These are phyloP conservation scores for Acanthamoeba healyi DNA, from an alignment of 208 protist genomes.

Conservation along the genomic window DNA sequence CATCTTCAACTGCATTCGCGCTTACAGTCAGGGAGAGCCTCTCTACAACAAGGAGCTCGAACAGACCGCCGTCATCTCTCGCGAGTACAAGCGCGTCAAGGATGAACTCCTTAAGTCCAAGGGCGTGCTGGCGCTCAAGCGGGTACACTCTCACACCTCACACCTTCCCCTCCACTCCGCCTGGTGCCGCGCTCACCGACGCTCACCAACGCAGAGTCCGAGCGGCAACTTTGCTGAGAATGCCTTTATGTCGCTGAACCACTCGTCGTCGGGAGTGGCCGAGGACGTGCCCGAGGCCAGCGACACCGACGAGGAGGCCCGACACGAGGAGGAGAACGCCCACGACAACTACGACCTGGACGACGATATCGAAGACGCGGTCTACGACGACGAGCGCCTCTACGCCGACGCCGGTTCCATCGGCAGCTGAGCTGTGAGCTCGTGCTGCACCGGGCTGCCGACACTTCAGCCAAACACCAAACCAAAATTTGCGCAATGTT, in stretches of 20 bases:
- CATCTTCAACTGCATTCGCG: constrained; percentile 86
- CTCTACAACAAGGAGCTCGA: constrained; percentile 55
- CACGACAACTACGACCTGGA: constrained; percentile 16
- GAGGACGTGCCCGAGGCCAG: constrained; percentile 59
- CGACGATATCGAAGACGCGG: constrained; percentile 62
- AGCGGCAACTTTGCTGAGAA: constrained; percentile 25
- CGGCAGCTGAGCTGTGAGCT: constrained; percentile 62
- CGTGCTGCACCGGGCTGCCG: too few relatives aligned
- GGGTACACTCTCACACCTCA: background rate
- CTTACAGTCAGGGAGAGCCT: constrained; percentile 55
- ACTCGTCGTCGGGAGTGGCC: background rate
- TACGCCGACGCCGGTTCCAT: constrained; percentile 56
- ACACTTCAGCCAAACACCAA: background rate
- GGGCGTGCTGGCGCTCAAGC: constrained; percentile 52
- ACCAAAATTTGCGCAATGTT: too few relatives aligned
- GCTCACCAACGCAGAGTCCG: constrained; percentile 38
- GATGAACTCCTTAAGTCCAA: constrained; percentile 63
- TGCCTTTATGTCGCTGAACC: background rate
- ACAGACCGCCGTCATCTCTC: constrained; percentile 24
- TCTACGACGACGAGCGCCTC: constrained; percentile 64
- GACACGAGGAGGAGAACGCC: constrained; percentile 13
- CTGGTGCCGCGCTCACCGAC: too few relatives aligned
- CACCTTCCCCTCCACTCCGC: background rate
- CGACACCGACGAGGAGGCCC: constrained; percentile 31
- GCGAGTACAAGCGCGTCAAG: constrained; percentile 64